Conservation (phyloP, 2,329 filamentous ascomycete species). For the Fusarium miscanthi region DNA sequence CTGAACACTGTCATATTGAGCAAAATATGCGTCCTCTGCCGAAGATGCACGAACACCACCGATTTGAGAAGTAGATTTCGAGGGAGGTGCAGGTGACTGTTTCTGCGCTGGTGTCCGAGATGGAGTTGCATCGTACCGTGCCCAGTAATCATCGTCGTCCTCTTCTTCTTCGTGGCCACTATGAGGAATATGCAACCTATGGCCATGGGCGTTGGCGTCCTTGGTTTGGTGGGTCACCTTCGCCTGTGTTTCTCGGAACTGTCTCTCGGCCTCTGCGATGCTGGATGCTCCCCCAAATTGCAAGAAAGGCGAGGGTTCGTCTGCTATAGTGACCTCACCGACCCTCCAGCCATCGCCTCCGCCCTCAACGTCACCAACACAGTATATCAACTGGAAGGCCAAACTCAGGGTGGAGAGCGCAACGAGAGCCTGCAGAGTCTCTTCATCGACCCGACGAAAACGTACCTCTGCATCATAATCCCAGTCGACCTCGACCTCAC, state of each 20-base stretch:
- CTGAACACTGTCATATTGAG: slow-evolving; percentile 81
- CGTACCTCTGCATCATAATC: slow-evolving; percentile 70
- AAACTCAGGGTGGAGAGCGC: slow-evolving; percentile 71
- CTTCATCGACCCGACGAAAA: slow-evolving; percentile 77
- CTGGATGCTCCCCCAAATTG: slow-evolving; percentile 62
- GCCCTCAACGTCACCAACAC: slow-evolving; percentile 71
- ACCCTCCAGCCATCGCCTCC: slow-evolving; percentile 76
- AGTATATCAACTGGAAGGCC: slow-evolving; percentile 75
- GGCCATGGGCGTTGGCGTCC: slow-evolving; percentile 15
- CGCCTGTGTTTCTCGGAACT: slow-evolving; percentile 54
- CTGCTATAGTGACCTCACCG: slow-evolving; percentile 73
- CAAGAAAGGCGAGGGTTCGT: slow-evolving; percentile 67
- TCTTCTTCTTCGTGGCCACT: slow-evolving; percentile 60
- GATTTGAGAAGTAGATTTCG: slow-evolving; percentile 42
- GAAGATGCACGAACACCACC: slow-evolving; percentile 47
- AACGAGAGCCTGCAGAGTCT: slow-evolving; percentile 78
- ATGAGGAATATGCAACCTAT: slow-evolving; percentile 27
- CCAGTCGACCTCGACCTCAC: slow-evolving; percentile 81
- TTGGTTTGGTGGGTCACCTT: slow-evolving; percentile 31
- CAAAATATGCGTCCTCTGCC: slow-evolving; percentile 78
- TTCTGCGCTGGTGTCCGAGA: slow-evolving; percentile 71
- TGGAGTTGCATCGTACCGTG: slow-evolving; percentile 78
- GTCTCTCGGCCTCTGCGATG: slow-evolving; percentile 71
- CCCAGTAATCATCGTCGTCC: slow-evolving; percentile 84
- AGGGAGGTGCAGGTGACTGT: slow-evolving; percentile 69